Evolutionary conservation across 768 basidiomycete genomes (phyloP).

Genomic region (Hirschioporus abietinus): DNA sequence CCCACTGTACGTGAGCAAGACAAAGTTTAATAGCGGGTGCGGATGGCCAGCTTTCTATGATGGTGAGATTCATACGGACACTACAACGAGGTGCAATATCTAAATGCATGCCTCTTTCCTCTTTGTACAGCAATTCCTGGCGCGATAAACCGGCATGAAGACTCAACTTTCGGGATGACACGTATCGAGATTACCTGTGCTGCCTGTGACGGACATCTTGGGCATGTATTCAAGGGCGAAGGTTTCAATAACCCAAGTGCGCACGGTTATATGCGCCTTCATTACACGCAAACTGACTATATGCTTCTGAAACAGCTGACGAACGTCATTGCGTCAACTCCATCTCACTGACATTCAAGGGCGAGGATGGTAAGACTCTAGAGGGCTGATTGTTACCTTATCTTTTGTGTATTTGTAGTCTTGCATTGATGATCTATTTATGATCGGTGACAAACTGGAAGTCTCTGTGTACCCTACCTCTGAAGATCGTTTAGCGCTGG

Average conservation of each 20-base stretch:
- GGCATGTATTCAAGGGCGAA: conserved; percentile 95
- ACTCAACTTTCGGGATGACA: conserved; percentile 56
- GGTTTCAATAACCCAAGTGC: conserved; percentile 73
- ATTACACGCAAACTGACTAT: not conserved
- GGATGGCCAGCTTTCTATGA: conserved; percentile 99
- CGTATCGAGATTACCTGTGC: conserved; percentile 87
- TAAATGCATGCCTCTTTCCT: conserved; percentile 5
- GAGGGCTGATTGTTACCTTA: conserved; percentile 9
- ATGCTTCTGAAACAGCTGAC: conserved; percentile 42
- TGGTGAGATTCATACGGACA: conserved; percentile 41
- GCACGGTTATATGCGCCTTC: conserved; percentile 20
- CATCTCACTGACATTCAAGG: conserved; percentile 71
- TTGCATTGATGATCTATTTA: not conserved
- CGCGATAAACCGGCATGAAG: conserved; percentile 76
- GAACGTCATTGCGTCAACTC: conserved; percentile 92
- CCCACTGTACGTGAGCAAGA: conserved; percentile 81
- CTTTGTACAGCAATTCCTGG: conserved; percentile 73
- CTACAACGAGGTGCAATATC: not conserved
- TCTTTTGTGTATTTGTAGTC: not conserved
- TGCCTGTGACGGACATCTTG: conserved; percentile 89
- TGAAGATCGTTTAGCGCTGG: not conserved
- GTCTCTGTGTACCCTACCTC: no score
- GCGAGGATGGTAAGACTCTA: conserved; percentile 31
- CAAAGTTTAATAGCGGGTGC: conserved; percentile 90
- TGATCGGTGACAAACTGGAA: not conserved